Base-by-base conservation (phyloP, 768 basidiomycete genomes). In the Agaricus sinodeliciosus region DNA sequence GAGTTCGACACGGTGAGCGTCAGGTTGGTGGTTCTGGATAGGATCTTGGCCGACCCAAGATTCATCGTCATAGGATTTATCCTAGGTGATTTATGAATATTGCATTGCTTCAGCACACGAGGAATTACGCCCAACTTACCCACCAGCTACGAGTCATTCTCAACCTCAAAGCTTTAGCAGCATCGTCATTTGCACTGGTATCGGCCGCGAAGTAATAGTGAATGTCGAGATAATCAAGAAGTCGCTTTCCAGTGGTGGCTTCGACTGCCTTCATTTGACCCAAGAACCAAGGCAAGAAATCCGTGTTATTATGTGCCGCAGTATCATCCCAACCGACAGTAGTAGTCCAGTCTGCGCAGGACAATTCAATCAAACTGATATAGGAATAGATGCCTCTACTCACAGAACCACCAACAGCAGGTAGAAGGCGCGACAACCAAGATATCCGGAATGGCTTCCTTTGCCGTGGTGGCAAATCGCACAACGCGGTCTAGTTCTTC, bases 251-350 rank as follows among this genome's bases (percentile, higher is more conserved):
- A 9, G 62, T 55, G 2, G 53, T 62, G 8, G 57, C 58, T 39
- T 72, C 70, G 2, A 66, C 64, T 6, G 64, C 57, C 34, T 72
- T 70, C 77, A 80, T 78, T 62, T 79, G 65, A 13, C 61, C 45
- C 44, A 80, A 65, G 73, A 80, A 79, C 78, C 78, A 80, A 13
- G 79, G 79, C 5, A 80, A 49, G 68, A 78, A 80, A 60, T 80
- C 79, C 28, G 67, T 73, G 57, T 78, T 77, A 58, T 69, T 50
- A 60, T 80, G 79, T 3, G 78, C 78, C 11, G 72, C 67, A 35
- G 70, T 79, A 57, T 80, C 79, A 9, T 68, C 64, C 58, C 64
- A 76, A 0, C 79, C 78, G 47, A 79, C 63, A 2, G 49, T 18
- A 55, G 75, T 79, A 1, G 77, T 79, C 79, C 79, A 80, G 65